Evolutionary conservation across 2,329 filamentous ascomycete genomes (phyloP), one percentile per base, ranked within the genome.

Genomic region (Xylariaceae sp.): DNA sequence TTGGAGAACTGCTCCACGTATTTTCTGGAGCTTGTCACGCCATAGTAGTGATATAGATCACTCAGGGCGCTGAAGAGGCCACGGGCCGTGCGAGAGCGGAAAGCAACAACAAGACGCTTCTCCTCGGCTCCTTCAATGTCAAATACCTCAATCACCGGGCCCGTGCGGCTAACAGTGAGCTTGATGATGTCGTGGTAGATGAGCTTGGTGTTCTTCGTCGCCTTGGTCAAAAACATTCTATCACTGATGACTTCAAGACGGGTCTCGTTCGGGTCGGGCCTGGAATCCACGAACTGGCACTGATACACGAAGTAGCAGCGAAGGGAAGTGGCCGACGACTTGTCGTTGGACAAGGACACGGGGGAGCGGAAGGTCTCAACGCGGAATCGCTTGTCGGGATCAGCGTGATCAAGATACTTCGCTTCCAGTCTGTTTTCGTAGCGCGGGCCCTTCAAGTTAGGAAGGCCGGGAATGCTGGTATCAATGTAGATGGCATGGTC

Each of bases 1-100:
- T 99, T 99, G 71, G 92, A 94, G 81, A 99, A 99, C 77, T 97
- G 94, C 77, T 99, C 90, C 52, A 99, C 89, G 72, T 99, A 99
- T 79, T 99, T 99, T 68, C 94, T 85, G 34, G 94, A 94, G 71
- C 90, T 96, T 1, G 94, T 99, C 62, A 97, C 84, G 49, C 94
- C 93, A 72, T 99, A 99, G 83, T 97, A 97, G 78, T 99, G 94
- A 79, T 99, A 99, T 44, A 99, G 81, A 74, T 97, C 92, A 65
- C 90, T 96, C 68, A 99, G 78, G 34, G 94, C 92, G 68, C 92
- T 96, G 82, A 99, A 99, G 70, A 99, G 80, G 64, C 94, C 94
- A 68, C 91, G 83, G 35, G 94, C 94, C 15, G 93, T 96, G 64
- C 92, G 88, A 67, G 93, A 90, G 68, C 93, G 92, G 82, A 97